These are phyloP conservation scores for Podaxis carcinomalis DNA, from an alignment of 768 basidiomycete species.

Conservation along the genomic window DNA sequence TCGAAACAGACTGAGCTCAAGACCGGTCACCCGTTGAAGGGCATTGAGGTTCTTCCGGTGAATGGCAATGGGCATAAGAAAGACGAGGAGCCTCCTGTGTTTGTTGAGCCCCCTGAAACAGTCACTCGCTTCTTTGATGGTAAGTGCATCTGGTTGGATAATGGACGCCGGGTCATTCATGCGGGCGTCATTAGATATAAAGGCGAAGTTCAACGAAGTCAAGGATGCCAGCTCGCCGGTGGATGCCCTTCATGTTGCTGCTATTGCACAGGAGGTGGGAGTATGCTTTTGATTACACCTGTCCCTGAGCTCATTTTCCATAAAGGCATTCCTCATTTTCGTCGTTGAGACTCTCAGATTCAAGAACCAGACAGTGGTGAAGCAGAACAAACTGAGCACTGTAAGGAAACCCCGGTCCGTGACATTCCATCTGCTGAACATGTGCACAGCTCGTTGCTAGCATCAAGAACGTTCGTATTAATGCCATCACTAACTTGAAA, in stretches of 20 bases:
- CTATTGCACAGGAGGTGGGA: conserved; percentile 69
- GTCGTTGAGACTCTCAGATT: conserved; percentile 69
- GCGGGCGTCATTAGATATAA: conserved; percentile 40
- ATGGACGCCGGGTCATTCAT: neutral
- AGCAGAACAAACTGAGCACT: conserved; percentile 67
- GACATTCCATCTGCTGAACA: conserved; percentile 5
- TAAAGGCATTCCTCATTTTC: conserved; percentile 72
- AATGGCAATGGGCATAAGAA: conserved; percentile 56
- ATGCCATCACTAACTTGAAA: conserved; percentile 47
- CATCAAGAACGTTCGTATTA: conserved; percentile 58
- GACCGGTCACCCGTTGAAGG: conserved; percentile 64
- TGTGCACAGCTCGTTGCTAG: conserved; percentile 53
- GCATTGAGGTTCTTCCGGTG: conserved; percentile 48
- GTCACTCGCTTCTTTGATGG: conserved; percentile 62
- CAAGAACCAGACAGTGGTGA: conserved; percentile 64
- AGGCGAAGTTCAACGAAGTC: conserved; percentile 43
- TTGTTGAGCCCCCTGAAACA: conserved; percentile 55
- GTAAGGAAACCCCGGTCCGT: conserved; percentile 35
- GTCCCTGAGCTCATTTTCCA: neutral
- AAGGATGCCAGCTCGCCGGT: conserved; percentile 39
- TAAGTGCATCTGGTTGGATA: conserved; percentile 20
- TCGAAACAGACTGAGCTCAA: conserved; percentile 69
- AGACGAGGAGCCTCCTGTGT: conserved; percentile 65
- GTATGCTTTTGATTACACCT: neutral
- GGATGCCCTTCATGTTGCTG: conserved; percentile 68